Percentiles rank a stretch among this genome's conserved stretches.
phyloP scores from a whole-genome alignment of 345 rosid species.

The Sonneratia caseolaris region DNA sequence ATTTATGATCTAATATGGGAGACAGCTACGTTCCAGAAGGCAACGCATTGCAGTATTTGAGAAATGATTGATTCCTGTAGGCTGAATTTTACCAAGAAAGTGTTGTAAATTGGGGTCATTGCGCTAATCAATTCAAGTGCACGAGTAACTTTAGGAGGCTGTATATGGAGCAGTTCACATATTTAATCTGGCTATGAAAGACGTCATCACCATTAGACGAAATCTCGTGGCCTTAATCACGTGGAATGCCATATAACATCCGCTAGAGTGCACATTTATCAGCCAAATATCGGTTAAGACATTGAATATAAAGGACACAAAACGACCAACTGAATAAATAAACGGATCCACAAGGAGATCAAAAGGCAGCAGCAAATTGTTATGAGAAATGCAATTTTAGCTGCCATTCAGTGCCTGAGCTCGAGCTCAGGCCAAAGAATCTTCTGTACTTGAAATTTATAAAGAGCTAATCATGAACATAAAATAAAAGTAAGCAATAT shows the following conservation, averaged over 20 bases:
- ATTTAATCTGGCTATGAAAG: too few relatives aligned
- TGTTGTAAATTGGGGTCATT: too few relatives aligned
- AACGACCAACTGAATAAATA: background rate
- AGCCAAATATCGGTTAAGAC: background rate
- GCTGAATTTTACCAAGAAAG: too few relatives aligned
- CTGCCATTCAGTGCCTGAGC: background rate
- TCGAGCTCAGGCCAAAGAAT: constrained; percentile 4
- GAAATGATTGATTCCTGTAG: too few relatives aligned
- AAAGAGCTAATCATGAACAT: background rate
- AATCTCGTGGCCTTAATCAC: background rate
- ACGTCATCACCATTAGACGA: background rate
- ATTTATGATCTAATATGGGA: too few relatives aligned
- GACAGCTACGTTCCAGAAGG: too few relatives aligned
- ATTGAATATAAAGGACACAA: background rate
- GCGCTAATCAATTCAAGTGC: too few relatives aligned
- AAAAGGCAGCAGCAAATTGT: background rate
- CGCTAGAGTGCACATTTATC: background rate
- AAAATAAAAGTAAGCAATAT: background rate
- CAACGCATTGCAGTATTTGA: too few relatives aligned
- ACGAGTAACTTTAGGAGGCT: too few relatives aligned
- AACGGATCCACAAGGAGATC: background rate
- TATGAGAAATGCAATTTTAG: background rate
- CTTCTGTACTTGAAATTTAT: constrained; percentile 3
- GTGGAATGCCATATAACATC: background rate
- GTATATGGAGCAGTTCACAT: too few relatives aligned